phyloP scores from a whole-genome alignment of 768 basidiomycete species.

The Lyophyllum decastes region DNA sequence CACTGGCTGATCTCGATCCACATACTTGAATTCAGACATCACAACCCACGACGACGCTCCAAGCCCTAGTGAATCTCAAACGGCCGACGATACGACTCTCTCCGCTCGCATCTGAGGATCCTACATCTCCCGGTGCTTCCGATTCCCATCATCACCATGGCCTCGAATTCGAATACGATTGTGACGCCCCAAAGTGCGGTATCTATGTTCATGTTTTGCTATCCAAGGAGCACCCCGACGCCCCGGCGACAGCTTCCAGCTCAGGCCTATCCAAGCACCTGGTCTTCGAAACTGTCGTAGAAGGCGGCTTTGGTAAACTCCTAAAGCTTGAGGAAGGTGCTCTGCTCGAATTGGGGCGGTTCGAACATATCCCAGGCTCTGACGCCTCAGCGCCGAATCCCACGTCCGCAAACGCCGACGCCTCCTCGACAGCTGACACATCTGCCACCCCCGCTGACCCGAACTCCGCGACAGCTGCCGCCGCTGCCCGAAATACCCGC shows the following conservation, averaged over 20 bases:
- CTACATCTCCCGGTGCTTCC: slow-evolving; percentile 32
- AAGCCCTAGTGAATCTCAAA: slow-evolving; percentile 93
- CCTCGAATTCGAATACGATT: slow-evolving; percentile 91
- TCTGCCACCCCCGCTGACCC: slow-evolving; percentile 11
- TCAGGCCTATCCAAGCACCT: slow-evolving; percentile 45
- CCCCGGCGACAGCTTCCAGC: slow-evolving; percentile 34
- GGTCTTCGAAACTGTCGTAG: slow-evolving; percentile 65
- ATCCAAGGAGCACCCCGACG: slow-evolving; percentile 63
- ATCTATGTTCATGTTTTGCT: slow-evolving; percentile 79
- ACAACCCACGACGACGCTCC: slow-evolving; percentile 89
- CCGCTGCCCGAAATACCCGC: slow-evolving; percentile 26
- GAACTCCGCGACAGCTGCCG: slow-evolving; percentile 6
- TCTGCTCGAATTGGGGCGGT: slow-evolving; percentile 77
- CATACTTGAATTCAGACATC: slow-evolving; percentile 46
- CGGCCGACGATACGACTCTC: slow-evolving; percentile 83
- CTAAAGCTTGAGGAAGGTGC: slow-evolving; percentile 80
- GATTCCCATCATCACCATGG: slow-evolving; percentile 62
- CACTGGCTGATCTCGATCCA: slow-evolving; percentile 1
- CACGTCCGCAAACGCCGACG: slow-evolving; percentile 9
- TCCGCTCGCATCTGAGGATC: slow-evolving; percentile 56
- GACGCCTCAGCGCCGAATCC: slow-evolving; percentile 20
- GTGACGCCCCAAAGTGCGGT: slow-evolving; percentile 82
- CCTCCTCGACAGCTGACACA: slow-evolving; percentile 8
- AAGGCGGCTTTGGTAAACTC: slow-evolving; percentile 80
- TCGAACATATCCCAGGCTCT: slow-evolving; percentile 45